Evolutionary conservation across 2,329 filamentous ascomycete genomes (phyloP).

Genomic region (Dryadomyces sulphureus): DNA sequence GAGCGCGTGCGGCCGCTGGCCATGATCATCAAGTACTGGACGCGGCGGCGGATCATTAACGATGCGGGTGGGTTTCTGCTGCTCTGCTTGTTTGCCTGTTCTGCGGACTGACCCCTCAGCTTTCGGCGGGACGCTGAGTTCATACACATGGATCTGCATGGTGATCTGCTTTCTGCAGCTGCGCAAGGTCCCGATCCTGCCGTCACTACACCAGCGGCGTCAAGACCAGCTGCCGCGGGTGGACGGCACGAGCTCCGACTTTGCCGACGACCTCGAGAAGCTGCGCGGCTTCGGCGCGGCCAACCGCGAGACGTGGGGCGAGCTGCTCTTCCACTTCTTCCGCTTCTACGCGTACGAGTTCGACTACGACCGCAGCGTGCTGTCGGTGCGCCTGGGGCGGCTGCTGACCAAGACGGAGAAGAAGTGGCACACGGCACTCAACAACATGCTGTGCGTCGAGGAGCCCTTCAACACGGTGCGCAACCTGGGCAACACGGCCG

Average conservation of each 20-base stretch:
- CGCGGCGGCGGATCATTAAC: constrained; percentile 79
- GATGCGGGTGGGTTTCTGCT: constrained; percentile 56
- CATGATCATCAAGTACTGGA: constrained; percentile 98
- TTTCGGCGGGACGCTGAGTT: constrained; percentile 86
- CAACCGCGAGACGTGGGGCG: constrained; percentile 71
- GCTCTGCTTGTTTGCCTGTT: neutral
- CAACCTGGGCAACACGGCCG: constrained; percentile 91
- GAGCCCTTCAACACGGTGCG: constrained; percentile 85
- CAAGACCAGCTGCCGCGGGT: constrained; percentile 44
- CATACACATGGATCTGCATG: constrained; percentile 98
- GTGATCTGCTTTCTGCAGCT: constrained; percentile 94
- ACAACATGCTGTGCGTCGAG: constrained; percentile 84
- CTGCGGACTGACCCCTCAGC: constrained; percentile 33
- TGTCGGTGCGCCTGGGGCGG: constrained; percentile 74
- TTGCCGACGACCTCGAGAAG: constrained; percentile 72
- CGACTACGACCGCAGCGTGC: constrained; percentile 68
- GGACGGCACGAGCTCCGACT: constrained; percentile 57
- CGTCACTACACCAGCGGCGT: constrained; percentile 64
- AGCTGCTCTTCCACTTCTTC: constrained; percentile 91
- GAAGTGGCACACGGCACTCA: constrained; percentile 66
- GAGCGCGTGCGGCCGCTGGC: constrained; percentile 79
- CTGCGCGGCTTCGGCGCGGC: constrained; percentile 58
- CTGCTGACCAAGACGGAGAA: constrained; percentile 72
- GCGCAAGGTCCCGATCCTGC: constrained; percentile 68
- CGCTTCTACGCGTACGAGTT: constrained; percentile 88